phyloP scores from a whole-genome alignment of 2,329 filamentous ascomycete species.

The Didymella exigua region DNA sequence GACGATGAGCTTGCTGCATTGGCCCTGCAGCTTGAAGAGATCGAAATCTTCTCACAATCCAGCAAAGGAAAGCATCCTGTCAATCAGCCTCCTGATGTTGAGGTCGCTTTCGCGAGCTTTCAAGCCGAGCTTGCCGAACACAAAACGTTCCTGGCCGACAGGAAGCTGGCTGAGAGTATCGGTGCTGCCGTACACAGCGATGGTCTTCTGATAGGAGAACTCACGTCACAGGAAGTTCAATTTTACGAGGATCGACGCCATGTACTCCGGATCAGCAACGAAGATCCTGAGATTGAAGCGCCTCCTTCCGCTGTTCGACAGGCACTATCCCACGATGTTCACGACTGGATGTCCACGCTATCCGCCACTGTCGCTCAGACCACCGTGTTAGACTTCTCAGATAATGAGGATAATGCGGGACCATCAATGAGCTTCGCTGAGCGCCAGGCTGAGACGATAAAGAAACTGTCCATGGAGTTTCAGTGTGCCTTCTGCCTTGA shows the following conservation, averaged over 20 bases:
- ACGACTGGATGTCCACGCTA: conserved; percentile 12
- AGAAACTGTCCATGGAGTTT: too few relatives aligned
- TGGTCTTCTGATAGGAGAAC: conserved; percentile 17
- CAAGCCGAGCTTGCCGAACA: conserved; percentile 23
- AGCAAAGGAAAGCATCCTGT: conserved; percentile 29
- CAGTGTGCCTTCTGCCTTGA: too few relatives aligned
- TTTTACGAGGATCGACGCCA: neutral
- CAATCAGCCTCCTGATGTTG: conserved; percentile 21
- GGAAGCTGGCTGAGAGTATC: conserved; percentile 31
- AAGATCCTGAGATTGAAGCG: neutral
- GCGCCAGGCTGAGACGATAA: too few relatives aligned
- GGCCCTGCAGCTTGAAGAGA: conserved; percentile 34
- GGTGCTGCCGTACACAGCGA: conserved; percentile 31
- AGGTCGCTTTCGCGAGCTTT: conserved; percentile 26
- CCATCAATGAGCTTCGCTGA: too few relatives aligned
- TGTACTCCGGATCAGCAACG: neutral
- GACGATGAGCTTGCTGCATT: conserved; percentile 37
- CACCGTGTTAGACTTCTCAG: too few relatives aligned
- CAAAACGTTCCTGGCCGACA: conserved; percentile 22
- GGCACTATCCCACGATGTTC: neutral
- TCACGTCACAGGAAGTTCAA: conserved; percentile 4
- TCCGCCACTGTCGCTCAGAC: neutral
- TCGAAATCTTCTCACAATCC: conserved; percentile 5
- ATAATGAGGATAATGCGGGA: too few relatives aligned
- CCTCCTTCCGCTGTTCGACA: neutral